Conservation (phyloP, 768 basidiomycete species). For the Panellus pusillus region DNA sequence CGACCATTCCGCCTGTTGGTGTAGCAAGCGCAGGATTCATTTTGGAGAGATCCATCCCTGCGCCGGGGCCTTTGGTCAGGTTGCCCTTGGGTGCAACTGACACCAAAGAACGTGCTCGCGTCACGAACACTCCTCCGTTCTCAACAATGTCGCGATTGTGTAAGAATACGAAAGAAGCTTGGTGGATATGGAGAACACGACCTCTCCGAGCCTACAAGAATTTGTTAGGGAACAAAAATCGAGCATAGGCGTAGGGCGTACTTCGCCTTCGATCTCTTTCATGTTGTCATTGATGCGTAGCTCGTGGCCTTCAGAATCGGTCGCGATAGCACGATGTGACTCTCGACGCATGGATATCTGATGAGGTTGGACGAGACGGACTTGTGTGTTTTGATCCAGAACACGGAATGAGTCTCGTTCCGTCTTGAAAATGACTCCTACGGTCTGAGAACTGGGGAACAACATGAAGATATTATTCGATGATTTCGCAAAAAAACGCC, state of each 20-base stretch:
- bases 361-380: slow-evolving; percentile 86
- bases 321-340: slow-evolving; percentile 80
- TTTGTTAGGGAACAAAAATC: slow-evolving; percentile 4
- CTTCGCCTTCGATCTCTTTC: slow-evolving; percentile 89
- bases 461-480: slow-evolving; percentile 10
- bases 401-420: slow-evolving; percentile 96
- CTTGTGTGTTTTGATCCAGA: slow-evolving; percentile 90
- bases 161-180: slow-evolving; percentile 91
- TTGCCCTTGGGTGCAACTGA: slow-evolving; percentile 88
- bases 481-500: not conserved
- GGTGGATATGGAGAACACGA: slow-evolving; percentile 88
- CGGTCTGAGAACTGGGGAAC: slow-evolving; percentile 73
- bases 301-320: slow-evolving; percentile 86
- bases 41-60: slow-evolving; percentile 73
- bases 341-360: slow-evolving; percentile 92
- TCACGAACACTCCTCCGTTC: slow-evolving; percentile 94
- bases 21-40: slow-evolving; percentile 83
- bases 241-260: slow-evolving; percentile 34
- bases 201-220: slow-evolving; percentile 73
- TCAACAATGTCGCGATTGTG: slow-evolving; percentile 89
- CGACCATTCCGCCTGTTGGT: slow-evolving; percentile 73
- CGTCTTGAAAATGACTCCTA: slow-evolving; percentile 96
- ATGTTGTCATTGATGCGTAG: slow-evolving; percentile 87
- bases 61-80: slow-evolving; percentile 55
- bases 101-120: slow-evolving; percentile 76